Evolutionary conservation across 192 early-diverging fungal genomes (phyloP), one percentile per base, ranked within the genome.

Genomic region (Entomortierella chlamydospora): DNA sequence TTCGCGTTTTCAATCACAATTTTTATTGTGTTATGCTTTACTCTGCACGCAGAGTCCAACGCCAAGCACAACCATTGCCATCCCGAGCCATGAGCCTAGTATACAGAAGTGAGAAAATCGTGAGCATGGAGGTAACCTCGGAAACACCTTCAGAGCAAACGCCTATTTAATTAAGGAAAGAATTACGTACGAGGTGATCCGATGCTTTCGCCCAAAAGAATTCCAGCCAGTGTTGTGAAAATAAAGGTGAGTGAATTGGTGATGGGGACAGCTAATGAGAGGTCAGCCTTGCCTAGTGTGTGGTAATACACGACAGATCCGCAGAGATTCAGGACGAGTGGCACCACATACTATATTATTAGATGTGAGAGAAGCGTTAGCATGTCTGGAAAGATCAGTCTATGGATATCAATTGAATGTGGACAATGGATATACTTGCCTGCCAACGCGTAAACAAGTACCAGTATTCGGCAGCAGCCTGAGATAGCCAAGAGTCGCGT

Each of bases 301-400:
- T 95, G 93, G 81, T 99, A 99, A 82, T 96, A 99, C 47, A 96
- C 92, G 2, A 90, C 86, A 0, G 95, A 96, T 34, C 97, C 97
- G 69, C 91, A 93, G 42, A 99, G 86, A 80, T 99, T 99, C 31
- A 99, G 74, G 10, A 84, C 87, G 18, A 98, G 78, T 5, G 97
- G 96, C 11, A 98, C 54, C 18, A 99, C 82, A 70, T 95, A 99
- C 87, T 91, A 54, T 29, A 25, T 50, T 31, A 20, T 8, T 28
- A 37, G 10, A 17, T n/a, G 18, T 37, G 4, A 17, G 2, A 20
- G 45, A 20, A 4, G 15, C n/a, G n/a, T n/a, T n/a, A n/a, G n/a
- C n/a, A n/a, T n/a, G n/a, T n/a, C n/a, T n/a, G n/a, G n/a, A n/a
- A n/a, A n/a, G n/a, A n/a, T n/a, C n/a, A n/a, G n/a, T n/a, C n/a